These are phyloP conservation scores for Hygrocybe coccinea DNA, from an alignment of 768 basidiomycete genomes.

Conservation along the genomic window DNA sequence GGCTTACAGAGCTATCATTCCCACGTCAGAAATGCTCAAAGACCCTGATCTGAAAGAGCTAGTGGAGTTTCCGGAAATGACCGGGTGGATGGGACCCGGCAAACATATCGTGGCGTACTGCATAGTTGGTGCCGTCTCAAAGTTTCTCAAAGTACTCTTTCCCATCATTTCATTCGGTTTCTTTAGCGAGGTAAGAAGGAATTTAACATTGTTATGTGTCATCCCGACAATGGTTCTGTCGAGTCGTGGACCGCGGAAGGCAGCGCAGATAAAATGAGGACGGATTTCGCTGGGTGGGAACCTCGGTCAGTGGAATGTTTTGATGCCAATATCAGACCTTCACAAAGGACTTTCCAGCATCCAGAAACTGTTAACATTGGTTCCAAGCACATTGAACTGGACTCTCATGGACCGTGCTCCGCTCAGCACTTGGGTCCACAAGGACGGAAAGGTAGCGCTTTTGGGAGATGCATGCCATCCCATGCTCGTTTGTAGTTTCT, in stretches of 20 bases:
- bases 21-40: constrained; percentile 38
- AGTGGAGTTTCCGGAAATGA: constrained; percentile 48
- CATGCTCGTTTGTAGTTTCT: constrained; percentile 43
- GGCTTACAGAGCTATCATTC: constrained; percentile 54
- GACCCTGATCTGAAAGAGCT: constrained; percentile 51
- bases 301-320: constrained; percentile 32
- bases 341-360: constrained; percentile 25
- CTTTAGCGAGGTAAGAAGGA: constrained; percentile 33
- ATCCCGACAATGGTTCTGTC: constrained; percentile 35
- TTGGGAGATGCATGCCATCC: constrained; percentile 57
- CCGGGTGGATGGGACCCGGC: constrained; percentile 55
- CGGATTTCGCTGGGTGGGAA: constrained; percentile 46
- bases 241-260: constrained; percentile 46
- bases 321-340: background rate
- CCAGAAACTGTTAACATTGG: constrained; percentile 41
- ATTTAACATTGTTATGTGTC: constrained; percentile 44
- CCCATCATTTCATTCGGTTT: background rate
- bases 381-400: constrained; percentile 44
- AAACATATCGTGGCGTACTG: constrained; percentile 36
- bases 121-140: constrained; percentile 24
- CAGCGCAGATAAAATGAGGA: constrained; percentile 42
- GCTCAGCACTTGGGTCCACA: constrained; percentile 46
- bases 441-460: constrained; percentile 37
- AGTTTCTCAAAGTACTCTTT: background rate
- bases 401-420: constrained; percentile 47